Base-by-base conservation (phyloP, 2,329 filamentous ascomycete genomes). In the Periconia sp. region DNA sequence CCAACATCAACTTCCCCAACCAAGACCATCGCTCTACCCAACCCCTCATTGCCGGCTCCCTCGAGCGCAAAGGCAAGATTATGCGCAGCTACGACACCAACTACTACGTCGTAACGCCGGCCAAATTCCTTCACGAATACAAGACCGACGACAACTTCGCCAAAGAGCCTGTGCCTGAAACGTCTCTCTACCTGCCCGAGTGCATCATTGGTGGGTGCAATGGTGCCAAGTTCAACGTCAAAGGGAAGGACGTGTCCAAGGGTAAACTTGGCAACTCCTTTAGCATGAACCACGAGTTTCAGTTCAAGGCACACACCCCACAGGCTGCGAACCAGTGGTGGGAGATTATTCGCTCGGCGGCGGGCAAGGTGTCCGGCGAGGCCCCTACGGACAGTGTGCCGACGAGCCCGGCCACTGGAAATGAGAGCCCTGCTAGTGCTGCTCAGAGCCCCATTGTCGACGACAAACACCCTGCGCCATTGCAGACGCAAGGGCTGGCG, bases 121-220 rank as follows among this genome's bases (percentile, higher is more conserved):
- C 88, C 43, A 90, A 89, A 63, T 99, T 87, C 73, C 75, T 99
- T 45, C 94, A 99, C 74, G 92, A 96, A 71, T 99, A 95, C 79
- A 95, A 95, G 74, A 91, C 95, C 63, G 87, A 89, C 65, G 92
- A 97, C 62, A 80, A 85, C 59, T 79, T 83, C 63, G 74, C 74
- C 43, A 78, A 83, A 59, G 89, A 95, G 49, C 89, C 90, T 8
- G 79, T 81, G 43, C 92, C 94, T 0, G 92, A 99, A 68, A 77
- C 94, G 28, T 94, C 88, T 11, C 83, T 99, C 55, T 97, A 92
- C 71, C 84, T 99, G 1, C 92, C 94, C 9, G 94, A 99, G 59
- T 95, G 92, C 58, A 72, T 86, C 32, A 82, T 97, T 43, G 89
- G 91, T 44, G 79, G 76, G 16, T 70, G 83, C 21, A 84, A 79